A percentile compares a stretch with the other conserved stretches of the same genome.
These are phyloP conservation scores for Harringtonia lauricola DNA, from an alignment of 2,329 filamentous ascomycete genomes.

Conservation along the genomic window DNA sequence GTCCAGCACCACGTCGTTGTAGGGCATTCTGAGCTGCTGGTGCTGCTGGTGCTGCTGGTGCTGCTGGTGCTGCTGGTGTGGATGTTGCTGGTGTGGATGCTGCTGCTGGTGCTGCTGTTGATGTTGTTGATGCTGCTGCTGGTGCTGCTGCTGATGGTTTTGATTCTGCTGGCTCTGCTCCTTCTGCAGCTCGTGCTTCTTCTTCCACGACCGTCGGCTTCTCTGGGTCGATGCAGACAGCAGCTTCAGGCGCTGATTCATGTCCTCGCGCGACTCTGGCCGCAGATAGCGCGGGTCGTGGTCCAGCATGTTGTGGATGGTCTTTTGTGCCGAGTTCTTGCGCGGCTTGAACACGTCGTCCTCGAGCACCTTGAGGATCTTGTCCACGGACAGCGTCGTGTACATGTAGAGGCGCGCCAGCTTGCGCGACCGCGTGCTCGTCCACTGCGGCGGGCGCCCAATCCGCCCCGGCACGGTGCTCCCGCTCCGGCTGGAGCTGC, in stretches of 20 bases:
- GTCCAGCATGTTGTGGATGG: slow-evolving; percentile 42
- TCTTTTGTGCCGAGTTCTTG: slow-evolving; percentile 48
- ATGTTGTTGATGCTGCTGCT: background rate
- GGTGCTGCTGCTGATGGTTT: slow-evolving; percentile 1
- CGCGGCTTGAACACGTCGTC: slow-evolving; percentile 33
- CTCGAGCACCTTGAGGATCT: slow-evolving; percentile 37
- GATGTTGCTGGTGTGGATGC: background rate
- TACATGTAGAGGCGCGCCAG: slow-evolving; percentile 46
- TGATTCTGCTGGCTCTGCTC: background rate
- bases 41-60: slow-evolving; percentile 2
- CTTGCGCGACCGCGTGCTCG: slow-evolving; percentile 37
- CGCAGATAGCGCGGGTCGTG: slow-evolving; percentile 48
- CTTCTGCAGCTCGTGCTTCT: background rate
- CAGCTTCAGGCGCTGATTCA: slow-evolving; percentile 36
- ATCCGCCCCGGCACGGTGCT: slow-evolving; percentile 18
- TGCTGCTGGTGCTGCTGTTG: background rate
- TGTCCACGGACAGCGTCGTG: slow-evolving; percentile 38
- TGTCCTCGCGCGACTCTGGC: slow-evolving; percentile 38
- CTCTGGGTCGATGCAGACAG: slow-evolving; percentile 28
- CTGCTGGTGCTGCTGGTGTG: background rate
- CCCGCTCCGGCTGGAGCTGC: slow-evolving; percentile 2
- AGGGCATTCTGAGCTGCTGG: background rate
- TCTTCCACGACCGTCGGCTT: slow-evolving; percentile 10
- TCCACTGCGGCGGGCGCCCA: slow-evolving; percentile 48
- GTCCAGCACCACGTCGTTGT: background rate